Evolutionary conservation across 202 grass and related monocot species (phyloP), one percentile per base, ranked within the genome.

Genomic region (Setaria viridis): DNA sequence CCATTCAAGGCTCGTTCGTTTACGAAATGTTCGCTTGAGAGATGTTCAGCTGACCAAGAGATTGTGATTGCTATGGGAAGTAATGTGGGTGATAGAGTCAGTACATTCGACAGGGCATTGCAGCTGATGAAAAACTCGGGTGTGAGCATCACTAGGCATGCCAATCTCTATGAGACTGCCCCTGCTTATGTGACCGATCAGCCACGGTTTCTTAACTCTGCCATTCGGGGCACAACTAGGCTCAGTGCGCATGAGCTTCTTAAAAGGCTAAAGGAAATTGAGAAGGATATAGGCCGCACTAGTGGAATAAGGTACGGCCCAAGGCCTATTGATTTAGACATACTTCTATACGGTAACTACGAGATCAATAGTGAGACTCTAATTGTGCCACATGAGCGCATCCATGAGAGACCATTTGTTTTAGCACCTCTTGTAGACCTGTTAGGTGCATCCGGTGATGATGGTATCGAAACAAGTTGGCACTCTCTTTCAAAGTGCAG

Each of bases 121-220:
- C 70, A 74, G 57, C 29, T 95, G 56, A 87, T 93, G 91, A 93
- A 85, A 74, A 93, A 50, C 82, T 91, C 85, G 0, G 85, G 87
- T 9, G 76, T 98, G 76, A 93, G 19, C 37, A 89, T 98, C 80
- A 95, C 81, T 16, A 91, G 88, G 49, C 93, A 98, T 63, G 77
- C 91, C 73, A 94, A 88, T 70, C 63, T 98, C 68, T 98, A 98
- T 32, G 93, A 98, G 82, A 94, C 90, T 19, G 93, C 90, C 53
- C 95, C 93, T 67, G 93, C 91, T 51, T 98, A 95, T 85, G 91
- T 98, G 49, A 98, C 88, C 0, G 91, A 94, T 75, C 95, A 95
- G 57, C 93, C 93, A 0, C 73, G 77, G 46, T 98, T 95, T 83
- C 88, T 98, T 6, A 98, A 98, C 85, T 98, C 95, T 67, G 93